phyloP scores from a whole-genome alignment of 345 rosid genomes.

The Euclidium syriacum region DNA sequence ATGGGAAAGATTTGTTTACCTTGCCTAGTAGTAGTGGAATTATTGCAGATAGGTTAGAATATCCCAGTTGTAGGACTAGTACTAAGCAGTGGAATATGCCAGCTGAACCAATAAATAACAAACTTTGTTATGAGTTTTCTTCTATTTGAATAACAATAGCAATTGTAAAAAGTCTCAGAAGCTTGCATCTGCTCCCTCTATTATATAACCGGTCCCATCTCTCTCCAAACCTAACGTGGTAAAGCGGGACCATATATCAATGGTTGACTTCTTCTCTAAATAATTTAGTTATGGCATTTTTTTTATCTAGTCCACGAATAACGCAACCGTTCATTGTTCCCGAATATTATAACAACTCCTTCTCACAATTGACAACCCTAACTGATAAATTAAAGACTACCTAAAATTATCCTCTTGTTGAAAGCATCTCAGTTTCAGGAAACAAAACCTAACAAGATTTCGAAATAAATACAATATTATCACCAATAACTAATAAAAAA shows the following conservation, averaged over 20 bases:
- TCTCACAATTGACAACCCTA: neutral
- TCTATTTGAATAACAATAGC: no score
- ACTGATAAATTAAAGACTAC: neutral
- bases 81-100: no score
- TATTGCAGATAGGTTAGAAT: no score
- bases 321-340: constrained; percentile 24
- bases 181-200: neutral
- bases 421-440: neutral
- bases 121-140: no score
- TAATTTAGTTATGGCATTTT: neutral
- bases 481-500: no score
- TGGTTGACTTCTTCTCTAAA: neutral
- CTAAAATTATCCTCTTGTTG: neutral
- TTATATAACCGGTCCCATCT: neutral
- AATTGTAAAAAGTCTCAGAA: no score
- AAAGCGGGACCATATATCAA: neutral
- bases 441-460: neutral
- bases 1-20: no score
- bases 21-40: no score
- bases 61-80: no score
- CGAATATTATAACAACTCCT: neutral
- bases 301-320: neutral
- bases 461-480: neutral
- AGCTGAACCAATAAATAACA: no score
- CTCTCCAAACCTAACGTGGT: neutral